Conservation (phyloP, 2,329 filamentous ascomycete species). For the Rhexocercosporidium sp. region DNA sequence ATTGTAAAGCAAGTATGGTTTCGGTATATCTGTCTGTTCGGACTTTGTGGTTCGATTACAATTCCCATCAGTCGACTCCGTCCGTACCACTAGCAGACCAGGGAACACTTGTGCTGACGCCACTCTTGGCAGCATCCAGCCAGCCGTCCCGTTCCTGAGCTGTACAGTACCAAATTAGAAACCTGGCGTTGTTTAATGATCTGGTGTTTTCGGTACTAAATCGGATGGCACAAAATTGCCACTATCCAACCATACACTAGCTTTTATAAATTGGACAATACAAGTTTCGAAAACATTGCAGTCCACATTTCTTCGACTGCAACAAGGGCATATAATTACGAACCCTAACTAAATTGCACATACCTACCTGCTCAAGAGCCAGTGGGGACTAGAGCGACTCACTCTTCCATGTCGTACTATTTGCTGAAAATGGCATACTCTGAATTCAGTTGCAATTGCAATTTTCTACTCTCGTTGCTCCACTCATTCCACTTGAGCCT, state of each 20-base stretch:
- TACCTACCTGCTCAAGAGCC: too few relatives aligned
- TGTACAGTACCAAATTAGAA: constrained; percentile 9
- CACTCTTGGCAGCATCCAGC: constrained; percentile 16
- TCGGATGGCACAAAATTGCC: not conserved
- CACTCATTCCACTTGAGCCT: not conserved
- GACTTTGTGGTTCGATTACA: constrained; percentile 27
- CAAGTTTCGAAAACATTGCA: not conserved
- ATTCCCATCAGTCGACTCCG: constrained; percentile 8
- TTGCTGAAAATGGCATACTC: not conserved
- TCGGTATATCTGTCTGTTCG: constrained; percentile 32
- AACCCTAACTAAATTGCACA: not conserved
- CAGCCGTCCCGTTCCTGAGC: constrained; percentile 10
- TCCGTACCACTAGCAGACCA: not conserved
- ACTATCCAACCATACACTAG: too few relatives aligned
- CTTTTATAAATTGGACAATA: too few relatives aligned
- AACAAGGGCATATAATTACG: not conserved
- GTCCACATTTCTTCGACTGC: not conserved
- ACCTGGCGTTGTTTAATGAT: not conserved
- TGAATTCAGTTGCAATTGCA: not conserved
- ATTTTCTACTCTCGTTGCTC: not conserved
- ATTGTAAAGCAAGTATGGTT: constrained; percentile 35
- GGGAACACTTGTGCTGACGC: constrained; percentile 12
- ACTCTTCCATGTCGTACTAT: not conserved
- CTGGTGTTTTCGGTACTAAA: not conserved
- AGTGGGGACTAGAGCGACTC: too few relatives aligned